Evolutionary conservation across 441 rosid genomes (phyloP).

Genomic region (Flueggea neowawraea): DNA sequence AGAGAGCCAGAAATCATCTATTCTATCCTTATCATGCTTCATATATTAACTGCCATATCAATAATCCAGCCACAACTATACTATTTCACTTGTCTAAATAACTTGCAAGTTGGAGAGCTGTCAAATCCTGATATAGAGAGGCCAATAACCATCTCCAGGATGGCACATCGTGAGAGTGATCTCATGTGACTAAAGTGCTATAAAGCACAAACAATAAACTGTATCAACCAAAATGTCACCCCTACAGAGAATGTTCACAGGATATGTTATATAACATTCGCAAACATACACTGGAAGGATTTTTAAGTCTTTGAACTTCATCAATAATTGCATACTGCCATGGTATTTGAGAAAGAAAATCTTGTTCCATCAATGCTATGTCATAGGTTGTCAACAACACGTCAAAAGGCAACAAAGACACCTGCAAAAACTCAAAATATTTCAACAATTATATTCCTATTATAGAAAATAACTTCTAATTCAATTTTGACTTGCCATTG

Average conservation of each 20-base stretch:
- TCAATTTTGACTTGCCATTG: neutral
- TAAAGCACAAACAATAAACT: too few species aligned
- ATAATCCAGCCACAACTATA: too few species aligned
- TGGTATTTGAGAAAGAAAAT: slow-evolving; percentile 82
- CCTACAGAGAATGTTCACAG: neutral
- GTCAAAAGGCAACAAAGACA: slow-evolving; percentile 54
- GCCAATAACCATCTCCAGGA: too few species aligned
- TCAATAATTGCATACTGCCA: slow-evolving; percentile 80
- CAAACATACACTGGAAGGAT: slow-evolving; percentile 81
- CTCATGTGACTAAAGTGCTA: too few species aligned
- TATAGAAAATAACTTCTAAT: neutral
- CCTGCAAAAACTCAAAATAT: slow-evolving; percentile 35
- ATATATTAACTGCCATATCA: too few species aligned
- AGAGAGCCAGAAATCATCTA: too few species aligned
- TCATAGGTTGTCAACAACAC: slow-evolving; percentile 86
- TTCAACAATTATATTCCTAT: slow-evolving; percentile 1
- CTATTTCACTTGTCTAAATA: too few species aligned
- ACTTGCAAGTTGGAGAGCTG: too few species aligned
- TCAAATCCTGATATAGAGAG: too few species aligned
- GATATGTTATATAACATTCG: neutral
- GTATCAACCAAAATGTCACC: neutral
- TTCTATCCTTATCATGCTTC: too few species aligned
- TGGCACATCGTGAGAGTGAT: too few species aligned
- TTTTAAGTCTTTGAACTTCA: slow-evolving; percentile 95
- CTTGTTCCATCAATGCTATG: slow-evolving; percentile 66